Base-by-base conservation (phyloP, 2,329 filamentous ascomycete species). In the Fusarium buharicum region DNA sequence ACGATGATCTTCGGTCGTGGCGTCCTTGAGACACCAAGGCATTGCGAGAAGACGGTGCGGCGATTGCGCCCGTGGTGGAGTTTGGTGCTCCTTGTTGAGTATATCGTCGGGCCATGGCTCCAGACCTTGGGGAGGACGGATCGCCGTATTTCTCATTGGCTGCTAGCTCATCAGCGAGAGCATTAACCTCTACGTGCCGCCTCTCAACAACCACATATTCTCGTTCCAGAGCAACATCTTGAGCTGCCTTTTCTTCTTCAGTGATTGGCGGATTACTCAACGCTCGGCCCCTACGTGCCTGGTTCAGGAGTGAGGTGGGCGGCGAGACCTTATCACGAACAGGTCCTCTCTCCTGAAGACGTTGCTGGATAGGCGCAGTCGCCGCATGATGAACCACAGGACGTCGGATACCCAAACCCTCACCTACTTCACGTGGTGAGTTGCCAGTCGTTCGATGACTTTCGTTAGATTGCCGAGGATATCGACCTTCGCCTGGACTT, bases 171-270 rank as follows among this genome's bases (percentile, higher is more conserved):
- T 99, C 95, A 18, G 95, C 95, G 70, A 99, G 90, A 3, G 95
- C 95, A 74, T 99, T 98, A 46, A 99, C 94, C 75, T 98, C 94
- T 11, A 99, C 93, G 17, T 93, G 90, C 64, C 90, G 88, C 79
- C 97, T 97, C 78, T 99, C 95, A 12, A 99, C 92, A 22, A 98
- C 83, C 17, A 99, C 94, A 70, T 98, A 99, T 66, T 98, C 95
- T 64, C 94, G 87, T 73, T 97, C 93, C 68, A 96, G 90, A 1
- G 91, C 91, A 44, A 96, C 88, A 64, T 98, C 94, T 69, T 96
- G 91, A 3, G 91, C 92, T 4, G 89, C 90, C 72, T 81, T 86
- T 70, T 90, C 88, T 56, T 87, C 86, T 63, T 90, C 89, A 53
- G 84, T 81, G n/a, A 76, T 75, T 34, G 64, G 63, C 12, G 70